phyloP scores from a whole-genome alignment of 129 eudicot genomes.

The Chrysanthemum lavandulifolium region DNA sequence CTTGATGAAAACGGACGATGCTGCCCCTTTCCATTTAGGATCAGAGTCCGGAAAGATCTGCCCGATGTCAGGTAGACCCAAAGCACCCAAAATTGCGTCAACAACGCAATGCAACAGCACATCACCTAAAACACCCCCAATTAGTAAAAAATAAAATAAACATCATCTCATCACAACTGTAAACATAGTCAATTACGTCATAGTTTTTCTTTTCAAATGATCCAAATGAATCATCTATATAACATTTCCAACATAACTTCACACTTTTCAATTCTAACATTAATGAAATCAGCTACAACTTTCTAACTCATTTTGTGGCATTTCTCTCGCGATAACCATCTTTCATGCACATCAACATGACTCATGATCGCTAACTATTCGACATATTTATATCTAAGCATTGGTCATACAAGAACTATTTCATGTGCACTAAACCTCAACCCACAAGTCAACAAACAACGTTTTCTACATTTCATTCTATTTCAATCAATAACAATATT shows the following conservation, averaged over 20 bases:
- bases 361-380: not conserved
- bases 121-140: conserved; percentile 61
- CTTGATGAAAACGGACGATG: conserved; percentile 90
- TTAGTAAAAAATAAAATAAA: conserved; percentile 16
- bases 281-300: not conserved
- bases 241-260: conserved; percentile 16
- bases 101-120: conserved; percentile 97
- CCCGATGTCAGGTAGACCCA: conserved; percentile 98
- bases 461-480: too few species aligned
- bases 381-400: too few species aligned
- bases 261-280: conserved; percentile 2
- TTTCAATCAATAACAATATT: too few species aligned
- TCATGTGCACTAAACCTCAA: too few species aligned
- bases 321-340: not conserved
- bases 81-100: conserved; percentile 99
- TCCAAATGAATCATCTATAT: not conserved
- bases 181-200: not conserved
- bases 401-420: too few species aligned
- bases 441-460: too few species aligned
- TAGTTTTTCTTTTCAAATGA: not conserved
- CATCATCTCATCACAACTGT: not conserved
- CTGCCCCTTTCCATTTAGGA: conserved; percentile 99
- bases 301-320: not conserved
- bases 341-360: not conserved
- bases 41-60: conserved; percentile 94